Conservation (phyloP, 768 basidiomycete genomes). For the Mycena kentingensis region DNA sequence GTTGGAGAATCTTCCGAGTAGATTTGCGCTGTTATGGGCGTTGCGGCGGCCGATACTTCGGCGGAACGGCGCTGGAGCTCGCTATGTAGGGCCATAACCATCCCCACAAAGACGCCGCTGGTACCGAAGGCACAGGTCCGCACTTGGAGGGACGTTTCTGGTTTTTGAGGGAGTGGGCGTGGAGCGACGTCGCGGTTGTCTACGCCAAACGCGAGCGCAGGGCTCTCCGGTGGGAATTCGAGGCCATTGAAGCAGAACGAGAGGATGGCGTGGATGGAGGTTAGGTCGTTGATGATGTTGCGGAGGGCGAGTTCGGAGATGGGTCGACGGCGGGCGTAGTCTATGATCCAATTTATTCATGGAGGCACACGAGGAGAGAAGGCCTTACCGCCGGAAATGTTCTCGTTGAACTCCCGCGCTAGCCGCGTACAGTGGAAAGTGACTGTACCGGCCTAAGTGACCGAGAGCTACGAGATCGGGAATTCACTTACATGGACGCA, state of each 20-base stretch:
- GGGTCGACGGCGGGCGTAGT: neutral
- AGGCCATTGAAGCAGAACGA: neutral
- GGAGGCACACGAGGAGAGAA: neutral
- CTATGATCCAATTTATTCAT: neutral
- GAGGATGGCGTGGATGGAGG: neutral
- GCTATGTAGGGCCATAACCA: neutral
- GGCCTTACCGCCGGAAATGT: neutral
- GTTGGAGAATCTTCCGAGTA: neutral
- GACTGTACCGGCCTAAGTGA: neutral
- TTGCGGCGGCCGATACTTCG: neutral
- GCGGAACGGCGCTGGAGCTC: neutral
- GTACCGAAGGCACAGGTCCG: neutral
- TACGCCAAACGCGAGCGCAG: neutral
- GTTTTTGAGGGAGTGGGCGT: neutral
- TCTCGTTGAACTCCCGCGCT: neutral
- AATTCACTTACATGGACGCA: neutral
- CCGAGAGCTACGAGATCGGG: neutral
- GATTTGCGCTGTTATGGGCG: neutral
- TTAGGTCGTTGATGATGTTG: neutral
- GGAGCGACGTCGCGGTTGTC: neutral
- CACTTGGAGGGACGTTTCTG: neutral
- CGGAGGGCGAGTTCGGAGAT: neutral
- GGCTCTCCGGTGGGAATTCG: neutral
- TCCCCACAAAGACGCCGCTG: neutral
- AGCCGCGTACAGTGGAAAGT: neutral